phyloP scores from a whole-genome alignment of 208 protist genomes.

The Porcisia hertigi region DNA sequence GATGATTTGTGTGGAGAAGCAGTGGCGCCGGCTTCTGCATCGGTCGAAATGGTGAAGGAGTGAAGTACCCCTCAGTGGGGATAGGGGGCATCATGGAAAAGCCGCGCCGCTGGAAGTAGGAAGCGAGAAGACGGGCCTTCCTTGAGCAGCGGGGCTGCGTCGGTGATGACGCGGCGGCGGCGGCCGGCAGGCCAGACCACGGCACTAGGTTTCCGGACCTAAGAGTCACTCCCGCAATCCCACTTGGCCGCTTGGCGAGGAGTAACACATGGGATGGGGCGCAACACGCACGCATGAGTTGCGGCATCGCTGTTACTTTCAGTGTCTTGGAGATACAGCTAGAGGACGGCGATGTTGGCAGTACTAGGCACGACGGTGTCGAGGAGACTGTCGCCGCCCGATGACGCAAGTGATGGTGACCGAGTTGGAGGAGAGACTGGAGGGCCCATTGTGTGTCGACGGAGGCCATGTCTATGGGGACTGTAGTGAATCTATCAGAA shows the following conservation, averaged over 20 bases:
- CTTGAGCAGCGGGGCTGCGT: not conserved
- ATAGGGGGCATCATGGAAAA: constrained; percentile 16
- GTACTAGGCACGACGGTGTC: not conserved
- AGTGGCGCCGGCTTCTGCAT: constrained; percentile 25
- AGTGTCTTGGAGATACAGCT: constrained; percentile 7
- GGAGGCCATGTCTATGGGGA: constrained; percentile 15
- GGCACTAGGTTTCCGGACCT: constrained; percentile 13
- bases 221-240: constrained; percentile 40
- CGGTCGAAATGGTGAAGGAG: not conserved
- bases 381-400: not conserved
- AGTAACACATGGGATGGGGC: constrained; percentile 26
- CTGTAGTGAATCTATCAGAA: not conserved
- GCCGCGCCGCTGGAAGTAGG: constrained; percentile 30
- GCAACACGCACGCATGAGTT: constrained; percentile 12
- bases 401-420: constrained; percentile 27
- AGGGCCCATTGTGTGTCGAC: constrained; percentile 31
- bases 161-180: not conserved
- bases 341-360: not conserved
- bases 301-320: constrained; percentile 15
- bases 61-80: not conserved
- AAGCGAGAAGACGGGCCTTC: constrained; percentile 23
- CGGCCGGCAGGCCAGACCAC: constrained; percentile 5
- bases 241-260: constrained; percentile 33
- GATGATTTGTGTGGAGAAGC: constrained; percentile 74
- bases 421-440: constrained; percentile 29